Conservation (phyloP, 2,329 filamentous ascomycete genomes). For the Atkinsonella hypoxylon region DNA sequence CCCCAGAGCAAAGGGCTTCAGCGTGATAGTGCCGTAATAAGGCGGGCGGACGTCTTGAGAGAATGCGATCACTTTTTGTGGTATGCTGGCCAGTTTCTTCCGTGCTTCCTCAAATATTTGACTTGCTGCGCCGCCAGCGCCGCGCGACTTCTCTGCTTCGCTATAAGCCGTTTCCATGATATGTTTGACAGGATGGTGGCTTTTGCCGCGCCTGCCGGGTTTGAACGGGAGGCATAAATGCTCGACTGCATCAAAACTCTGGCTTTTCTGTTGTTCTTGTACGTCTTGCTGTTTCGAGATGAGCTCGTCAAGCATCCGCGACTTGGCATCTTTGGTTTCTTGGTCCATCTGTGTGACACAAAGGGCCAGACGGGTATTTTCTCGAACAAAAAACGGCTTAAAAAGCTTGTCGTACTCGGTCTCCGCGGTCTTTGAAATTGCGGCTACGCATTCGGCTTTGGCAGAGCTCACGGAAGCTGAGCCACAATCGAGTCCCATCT, state of each 20-base stretch:
- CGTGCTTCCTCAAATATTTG: conserved; percentile 22
- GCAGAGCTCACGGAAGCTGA: conserved; percentile 17
- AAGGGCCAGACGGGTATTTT: conserved; percentile 59
- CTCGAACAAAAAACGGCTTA: conserved; percentile 67
- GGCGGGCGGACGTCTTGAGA: conserved; percentile 54
- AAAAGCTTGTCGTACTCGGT: conserved; percentile 60
- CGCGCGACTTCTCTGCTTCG: conserved; percentile 29
- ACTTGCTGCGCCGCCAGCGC: conserved; percentile 22
- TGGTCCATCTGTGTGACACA: conserved; percentile 45
- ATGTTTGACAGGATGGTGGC: conserved; percentile 42
- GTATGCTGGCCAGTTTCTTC: conserved; percentile 37
- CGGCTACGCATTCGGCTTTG: conserved; percentile 14
- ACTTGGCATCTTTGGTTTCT: conserved; percentile 40
- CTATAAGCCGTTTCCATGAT: conserved; percentile 46
- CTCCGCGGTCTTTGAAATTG: conserved; percentile 10
- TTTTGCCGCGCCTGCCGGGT: conserved; percentile 31
- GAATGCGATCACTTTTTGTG: conserved; percentile 52
- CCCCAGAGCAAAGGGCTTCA: conserved; percentile 35
- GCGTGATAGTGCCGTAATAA: conserved; percentile 64
- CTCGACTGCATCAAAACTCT: conserved; percentile 31
- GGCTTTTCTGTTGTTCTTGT: conserved; percentile 18
- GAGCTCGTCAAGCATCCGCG: conserved; percentile 39
- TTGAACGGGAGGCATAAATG: conserved; percentile 33
- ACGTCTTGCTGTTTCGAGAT: conserved; percentile 34
- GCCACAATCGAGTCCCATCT: conserved; percentile 22